Evolutionary conservation across 306 rosid genomes (phyloP), one percentile per base, ranked within the genome.

Genomic region (Arachis stenosperma): DNA sequence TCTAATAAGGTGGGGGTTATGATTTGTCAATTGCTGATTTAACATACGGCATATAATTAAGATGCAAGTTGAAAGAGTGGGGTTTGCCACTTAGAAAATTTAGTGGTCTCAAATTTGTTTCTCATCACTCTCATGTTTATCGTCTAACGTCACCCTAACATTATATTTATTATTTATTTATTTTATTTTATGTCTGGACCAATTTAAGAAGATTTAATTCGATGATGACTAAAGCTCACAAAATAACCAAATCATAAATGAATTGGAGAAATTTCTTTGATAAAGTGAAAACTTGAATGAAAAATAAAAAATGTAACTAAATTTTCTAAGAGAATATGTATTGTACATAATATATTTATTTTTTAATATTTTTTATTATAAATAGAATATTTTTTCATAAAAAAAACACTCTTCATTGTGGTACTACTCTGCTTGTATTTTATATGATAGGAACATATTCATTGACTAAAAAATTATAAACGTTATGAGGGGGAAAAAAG

Each of bases 121-220:
- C 66, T 17, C 17, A 27, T 61, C 37, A 5, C 50, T 15, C 42
- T 67, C n/a, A 42, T 51, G 5, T 12, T 61, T 61, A 66, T 58
- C 37, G 9, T n/a, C 72, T 14, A 27, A 62, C 59, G 29, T 66
- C 58, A 73, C 78, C 60, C 6, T 51, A 67, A 73, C 37, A 67
- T 65, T 44, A 61, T 41, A 52, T 61, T 22, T 37, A 22, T 65
- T 42, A 4, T 58, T 33, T 33, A 33, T 33, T 33, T 33, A 33
- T 33, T 33, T 33, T 33, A 33, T 33, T 33, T 33, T 33, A 33
- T 33, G 37, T 33, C 37, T 33, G 37, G 3, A 4, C 37, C 37
- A 33, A 33, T 33, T 33, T 2, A 33, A 33, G 37, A 40, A 22
- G 47, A 61, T 40, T 62, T 36, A 12, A 66, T 37, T 5, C 6